Percentiles rank a stretch among this genome's conserved stretches.
Conservation (phyloP, 108 stramenopile species). For the Cylindrotheca closterium region DNA sequence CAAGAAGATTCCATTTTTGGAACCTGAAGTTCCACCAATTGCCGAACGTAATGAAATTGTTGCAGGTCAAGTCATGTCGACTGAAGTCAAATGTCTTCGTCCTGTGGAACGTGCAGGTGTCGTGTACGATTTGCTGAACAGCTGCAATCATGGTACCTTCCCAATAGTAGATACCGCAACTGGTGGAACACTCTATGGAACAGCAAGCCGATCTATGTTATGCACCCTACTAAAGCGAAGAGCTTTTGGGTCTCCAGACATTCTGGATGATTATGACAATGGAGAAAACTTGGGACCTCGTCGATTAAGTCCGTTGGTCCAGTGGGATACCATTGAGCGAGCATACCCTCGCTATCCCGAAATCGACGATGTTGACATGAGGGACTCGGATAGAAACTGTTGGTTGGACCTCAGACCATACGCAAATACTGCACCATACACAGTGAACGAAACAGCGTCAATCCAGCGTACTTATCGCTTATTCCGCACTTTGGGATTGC, state of each 20-base stretch:
- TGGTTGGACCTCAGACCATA: conserved; percentile 96
- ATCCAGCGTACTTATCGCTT: conserved; percentile 92
- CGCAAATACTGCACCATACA: conserved; percentile 95
- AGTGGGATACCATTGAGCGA: conserved; percentile 94
- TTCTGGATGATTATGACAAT: conserved; percentile 67
- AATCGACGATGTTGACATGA: conserved; percentile 80
- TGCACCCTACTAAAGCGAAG: conserved; percentile 86
- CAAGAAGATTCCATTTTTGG: conserved; percentile 90
- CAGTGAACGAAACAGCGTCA: conserved; percentile 91
- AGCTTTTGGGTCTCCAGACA: conserved; percentile 84
- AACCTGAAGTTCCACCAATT: conserved; percentile 85
- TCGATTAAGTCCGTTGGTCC: conserved; percentile 84
- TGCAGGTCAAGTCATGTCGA: conserved; percentile 88
- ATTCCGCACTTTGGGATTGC: conserved; percentile 95
- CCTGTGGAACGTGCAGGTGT: conserved; percentile 87
- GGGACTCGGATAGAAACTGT: conserved; percentile 79
- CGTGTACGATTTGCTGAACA: conserved; percentile 83
- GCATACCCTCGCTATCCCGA: conserved; percentile 93
- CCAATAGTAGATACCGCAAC: conserved; percentile 92
- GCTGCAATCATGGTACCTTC: conserved; percentile 85
- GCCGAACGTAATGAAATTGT: conserved; percentile 89
- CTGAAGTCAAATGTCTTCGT: conserved; percentile 85
- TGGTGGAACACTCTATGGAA: conserved; percentile 89
- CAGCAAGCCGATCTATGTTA: conserved; percentile 82
- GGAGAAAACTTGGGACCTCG: conserved; percentile 60